Evolutionary conservation across 1,139 yeast genomes (phyloP), one percentile per base, ranked within the genome.

Genomic region (Cylindricascospora bacillispora): DNA sequence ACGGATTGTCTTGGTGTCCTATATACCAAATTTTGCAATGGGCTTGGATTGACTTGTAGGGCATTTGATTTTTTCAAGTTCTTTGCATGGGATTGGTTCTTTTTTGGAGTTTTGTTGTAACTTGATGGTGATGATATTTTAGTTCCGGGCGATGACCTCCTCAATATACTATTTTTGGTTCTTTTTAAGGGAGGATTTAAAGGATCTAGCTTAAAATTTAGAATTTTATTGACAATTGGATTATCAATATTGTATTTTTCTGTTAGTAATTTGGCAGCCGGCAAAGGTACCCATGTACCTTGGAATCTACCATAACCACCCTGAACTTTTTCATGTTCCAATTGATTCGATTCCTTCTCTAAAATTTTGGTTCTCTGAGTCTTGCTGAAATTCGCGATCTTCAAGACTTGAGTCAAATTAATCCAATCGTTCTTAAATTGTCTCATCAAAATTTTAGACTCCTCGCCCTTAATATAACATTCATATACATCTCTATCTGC

Each of bases 301-400:
- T 86, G 95, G 52, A 81, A 82, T 49, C 83, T 79, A 10, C 95
- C 95, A 50, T 85, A 82, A 0, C 95, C 95, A 27, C 95, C 95
- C 57, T 85, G 95, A 9, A 86, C 89, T 51, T 85, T 86, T 51
- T 86, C 95, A 54, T 83, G 94, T 24, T 63, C 63, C 17, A 93
- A 93, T 1, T 75, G 70, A 39, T 73, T 85, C n/a, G 86, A 82
- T 49, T 85, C 95, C 41, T 74, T 74, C 50, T 86, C 95, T 44
- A 85, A 63, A 35, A 85, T 72, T 45, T 85, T 74, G 5, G 94
- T 81, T 35, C 95, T 62, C 43, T 77, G 76, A 1, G 93, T 79
- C 54, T 85, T 81, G 37, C 92, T 92, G 34, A 81, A 72, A 32
- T 83, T 80, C 20, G 94, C 95, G 20, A 85, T 74, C 52, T 82